These are phyloP conservation scores for Articulospora tetracladia DNA, from an alignment of 495 filamentous ascomycete species.

Conservation along the genomic window DNA sequence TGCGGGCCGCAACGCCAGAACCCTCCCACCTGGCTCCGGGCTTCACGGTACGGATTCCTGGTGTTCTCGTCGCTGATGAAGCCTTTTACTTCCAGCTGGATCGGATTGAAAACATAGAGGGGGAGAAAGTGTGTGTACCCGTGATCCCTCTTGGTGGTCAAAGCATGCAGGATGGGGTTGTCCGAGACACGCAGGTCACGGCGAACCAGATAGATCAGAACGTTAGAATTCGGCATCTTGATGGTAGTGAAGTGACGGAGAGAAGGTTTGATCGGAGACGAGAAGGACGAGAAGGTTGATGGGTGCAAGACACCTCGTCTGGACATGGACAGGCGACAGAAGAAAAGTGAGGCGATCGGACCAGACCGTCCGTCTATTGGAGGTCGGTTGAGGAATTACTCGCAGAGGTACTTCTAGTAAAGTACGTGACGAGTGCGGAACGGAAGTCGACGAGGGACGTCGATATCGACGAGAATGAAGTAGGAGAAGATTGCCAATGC, in stretches of 20 bases:
- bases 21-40: conserved; percentile 47
- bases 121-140: conserved; percentile 65
- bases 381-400: neutral
- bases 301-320: neutral
- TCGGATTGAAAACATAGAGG: conserved; percentile 57
- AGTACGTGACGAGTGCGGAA: neutral
- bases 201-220: conserved; percentile 60
- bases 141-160: conserved; percentile 39
- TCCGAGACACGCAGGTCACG: conserved; percentile 65
- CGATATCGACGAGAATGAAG: neutral
- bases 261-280: neutral
- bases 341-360: neutral
- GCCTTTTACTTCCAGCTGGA: conserved; percentile 68
- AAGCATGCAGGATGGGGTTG: conserved; percentile 59
- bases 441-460: neutral
- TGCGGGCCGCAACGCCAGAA: conserved; percentile 69
- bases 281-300: neutral
- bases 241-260: neutral
- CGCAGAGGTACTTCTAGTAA: neutral
- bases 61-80: conserved; percentile 40
- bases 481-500: no score
- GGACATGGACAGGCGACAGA: neutral
- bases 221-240: conserved; percentile 25
- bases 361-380: neutral
- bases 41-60: conserved; percentile 54